A percentile compares a stretch with the other conserved stretches of the same genome.
Conservation (phyloP, 108 stramenopile species). For the Cyclotella cryptica region DNA sequence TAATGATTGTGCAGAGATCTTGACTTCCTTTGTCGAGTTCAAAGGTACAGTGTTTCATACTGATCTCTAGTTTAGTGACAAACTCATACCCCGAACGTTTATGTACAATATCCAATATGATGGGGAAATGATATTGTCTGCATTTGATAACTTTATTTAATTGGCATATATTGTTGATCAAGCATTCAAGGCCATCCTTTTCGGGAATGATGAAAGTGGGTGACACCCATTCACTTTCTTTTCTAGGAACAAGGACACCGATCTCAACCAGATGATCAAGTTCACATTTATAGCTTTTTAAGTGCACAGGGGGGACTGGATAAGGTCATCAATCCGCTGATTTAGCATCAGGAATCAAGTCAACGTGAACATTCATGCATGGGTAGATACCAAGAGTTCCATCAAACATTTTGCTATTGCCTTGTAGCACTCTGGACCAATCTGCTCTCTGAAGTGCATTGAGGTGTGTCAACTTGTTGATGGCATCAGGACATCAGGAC, state of each 20-base stretch:
- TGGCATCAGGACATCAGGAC: background rate
- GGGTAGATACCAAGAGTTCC: background rate
- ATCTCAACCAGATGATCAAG: background rate
- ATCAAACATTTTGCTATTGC: background rate
- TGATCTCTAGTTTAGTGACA: conserved; percentile 31
- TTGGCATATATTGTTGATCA: background rate
- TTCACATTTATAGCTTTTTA: background rate
- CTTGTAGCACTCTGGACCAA: background rate
- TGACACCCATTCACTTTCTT: conserved; percentile 1
- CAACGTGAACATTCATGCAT: no score
- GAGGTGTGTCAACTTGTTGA: background rate
- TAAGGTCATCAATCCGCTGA: background rate
- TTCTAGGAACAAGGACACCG: background rate
- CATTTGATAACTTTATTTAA: background rate
- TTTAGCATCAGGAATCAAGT: background rate
- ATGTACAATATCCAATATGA: conserved; percentile 19
- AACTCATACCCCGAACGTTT: conserved; percentile 21
- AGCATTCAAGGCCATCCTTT: background rate
- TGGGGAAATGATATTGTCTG: background rate
- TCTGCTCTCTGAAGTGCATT: background rate
- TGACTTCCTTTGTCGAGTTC: conserved; percentile 12
- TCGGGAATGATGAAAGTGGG: background rate
- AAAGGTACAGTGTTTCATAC: conserved; percentile 44
- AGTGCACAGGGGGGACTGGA: background rate
- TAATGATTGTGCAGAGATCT: no score